phyloP scores from a whole-genome alignment of 345 rosid species.

The Hirschfeldia incana region DNA sequence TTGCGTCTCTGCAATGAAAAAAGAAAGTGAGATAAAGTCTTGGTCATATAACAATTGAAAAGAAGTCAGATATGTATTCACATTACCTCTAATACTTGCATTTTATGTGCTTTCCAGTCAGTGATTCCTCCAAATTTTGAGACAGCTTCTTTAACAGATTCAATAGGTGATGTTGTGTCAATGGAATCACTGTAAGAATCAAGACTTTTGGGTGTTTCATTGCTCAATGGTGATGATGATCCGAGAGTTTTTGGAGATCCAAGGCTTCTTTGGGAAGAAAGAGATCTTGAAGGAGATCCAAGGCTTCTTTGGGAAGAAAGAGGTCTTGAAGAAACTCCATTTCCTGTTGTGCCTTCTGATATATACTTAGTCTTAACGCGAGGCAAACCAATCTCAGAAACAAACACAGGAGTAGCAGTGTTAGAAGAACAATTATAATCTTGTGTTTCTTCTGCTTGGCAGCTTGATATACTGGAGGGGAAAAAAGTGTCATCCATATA shows the following conservation, averaged over 20 bases:
- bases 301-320: slow-evolving; percentile 26
- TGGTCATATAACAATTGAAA: neutral
- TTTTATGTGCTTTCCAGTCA: slow-evolving; percentile 93
- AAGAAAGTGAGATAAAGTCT: neutral
- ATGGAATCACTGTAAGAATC: slow-evolving; percentile 57
- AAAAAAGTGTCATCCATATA: slow-evolving; percentile 33
- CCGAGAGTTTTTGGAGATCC: slow-evolving; percentile 36
- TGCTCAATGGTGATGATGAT: slow-evolving; percentile 39
- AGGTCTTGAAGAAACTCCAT: slow-evolving; percentile 26
- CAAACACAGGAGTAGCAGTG: neutral
- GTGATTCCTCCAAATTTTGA: slow-evolving; percentile 95
- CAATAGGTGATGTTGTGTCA: slow-evolving; percentile 85
- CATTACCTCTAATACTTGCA: slow-evolving; percentile 73
- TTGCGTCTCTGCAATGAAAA: slow-evolving; percentile 54
- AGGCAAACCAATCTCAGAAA: slow-evolving; percentile 42
- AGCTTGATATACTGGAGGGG: slow-evolving; percentile 19
- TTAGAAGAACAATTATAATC: neutral
- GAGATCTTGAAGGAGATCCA: slow-evolving; percentile 35
- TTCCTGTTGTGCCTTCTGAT: slow-evolving; percentile 28
- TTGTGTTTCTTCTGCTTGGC: slow-evolving; percentile 23
- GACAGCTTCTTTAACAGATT: slow-evolving; percentile 94
- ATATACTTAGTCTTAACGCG: slow-evolving; percentile 36
- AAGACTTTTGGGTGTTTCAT: slow-evolving; percentile 33
- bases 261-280: slow-evolving; percentile 26
- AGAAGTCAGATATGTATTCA: neutral